Percentiles rank a stretch among this genome's conserved stretches.
phyloP scores from a whole-genome alignment of 2,329 filamentous ascomycete species.

The Ophiostoma sp. region DNA sequence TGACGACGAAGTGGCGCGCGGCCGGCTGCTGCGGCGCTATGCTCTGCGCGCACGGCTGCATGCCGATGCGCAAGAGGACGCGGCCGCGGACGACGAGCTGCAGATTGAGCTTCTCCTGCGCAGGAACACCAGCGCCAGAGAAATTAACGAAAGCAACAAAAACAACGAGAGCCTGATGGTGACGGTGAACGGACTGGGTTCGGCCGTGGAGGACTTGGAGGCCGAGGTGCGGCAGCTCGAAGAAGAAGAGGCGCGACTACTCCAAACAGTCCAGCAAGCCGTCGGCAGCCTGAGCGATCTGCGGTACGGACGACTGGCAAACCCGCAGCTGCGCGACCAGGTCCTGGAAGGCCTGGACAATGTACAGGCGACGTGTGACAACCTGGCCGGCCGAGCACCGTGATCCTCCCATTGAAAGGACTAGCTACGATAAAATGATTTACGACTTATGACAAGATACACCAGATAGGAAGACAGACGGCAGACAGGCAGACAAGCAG shows the following conservation, averaged over 20 bases:
- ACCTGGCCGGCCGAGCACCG: slow-evolving; percentile 15
- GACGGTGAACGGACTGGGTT: slow-evolving; percentile 29
- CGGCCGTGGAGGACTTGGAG: slow-evolving; percentile 65
- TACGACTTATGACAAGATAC: slow-evolving; percentile 5
- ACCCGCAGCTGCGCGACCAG: slow-evolving; percentile 58
- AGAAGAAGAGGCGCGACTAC: slow-evolving; percentile 58
- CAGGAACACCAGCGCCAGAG: too few species aligned
- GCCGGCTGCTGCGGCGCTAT: slow-evolving; percentile 53
- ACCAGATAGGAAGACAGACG: not conserved
- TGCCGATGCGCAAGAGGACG: slow-evolving; percentile 47
- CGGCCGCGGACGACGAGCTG: slow-evolving; percentile 59
- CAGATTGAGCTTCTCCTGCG: slow-evolving; percentile 55
- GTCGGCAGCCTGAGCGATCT: slow-evolving; percentile 75
- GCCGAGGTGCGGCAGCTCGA: slow-evolving; percentile 61
- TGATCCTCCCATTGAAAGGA: not conserved
- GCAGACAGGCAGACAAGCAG: not conserved
- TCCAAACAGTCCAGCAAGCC: slow-evolving; percentile 58
- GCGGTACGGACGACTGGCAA: slow-evolving; percentile 69
- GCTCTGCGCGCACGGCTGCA: slow-evolving; percentile 51
- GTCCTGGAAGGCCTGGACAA: slow-evolving; percentile 61
- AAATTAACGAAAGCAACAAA: not conserved
- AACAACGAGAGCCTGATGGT: not conserved
- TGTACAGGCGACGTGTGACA: slow-evolving; percentile 59
- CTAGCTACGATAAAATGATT: not conserved
- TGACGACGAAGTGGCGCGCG: slow-evolving; percentile 55